These are phyloP conservation scores for Alternaria ventricosa DNA, from an alignment of 2,329 filamentous ascomycete species.

Conservation along the genomic window DNA sequence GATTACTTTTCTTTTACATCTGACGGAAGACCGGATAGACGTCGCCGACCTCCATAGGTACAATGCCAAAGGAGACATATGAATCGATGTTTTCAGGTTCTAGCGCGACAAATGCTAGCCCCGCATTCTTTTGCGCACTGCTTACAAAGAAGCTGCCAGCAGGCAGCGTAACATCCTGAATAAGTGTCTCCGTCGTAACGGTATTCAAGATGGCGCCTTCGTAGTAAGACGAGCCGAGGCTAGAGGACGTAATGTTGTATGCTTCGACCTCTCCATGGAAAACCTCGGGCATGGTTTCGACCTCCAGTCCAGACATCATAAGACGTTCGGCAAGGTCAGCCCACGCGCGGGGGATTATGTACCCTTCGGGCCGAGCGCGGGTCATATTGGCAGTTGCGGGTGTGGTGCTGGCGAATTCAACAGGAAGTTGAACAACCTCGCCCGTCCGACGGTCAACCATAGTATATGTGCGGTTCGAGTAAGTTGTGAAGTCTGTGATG, in stretches of 20 bases:
- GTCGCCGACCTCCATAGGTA: slow-evolving; percentile 46
- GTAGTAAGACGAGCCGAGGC: slow-evolving; percentile 39
- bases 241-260: slow-evolving; percentile 43
- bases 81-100: slow-evolving; percentile 49
- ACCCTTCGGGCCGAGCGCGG: slow-evolving; percentile 40
- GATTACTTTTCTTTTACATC: slow-evolving; percentile 5
- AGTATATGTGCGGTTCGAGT: slow-evolving; percentile 39
- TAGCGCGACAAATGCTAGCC: slow-evolving; percentile 46
- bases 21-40: slow-evolving; percentile 43
- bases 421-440: slow-evolving; percentile 40
- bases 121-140: slow-evolving; percentile 48
- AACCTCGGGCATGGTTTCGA: slow-evolving; percentile 34
- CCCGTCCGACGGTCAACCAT: slow-evolving; percentile 44
- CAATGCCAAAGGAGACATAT: slow-evolving; percentile 47
- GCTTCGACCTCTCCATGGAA: slow-evolving; percentile 42
- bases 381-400: slow-evolving; percentile 46
- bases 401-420: slow-evolving; percentile 45
- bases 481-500: slow-evolving; percentile 39
- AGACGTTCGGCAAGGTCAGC: slow-evolving; percentile 43
- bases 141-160: slow-evolving; percentile 44
- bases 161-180: slow-evolving; percentile 35
- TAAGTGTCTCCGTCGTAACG: slow-evolving; percentile 36
- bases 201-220: slow-evolving; percentile 44
- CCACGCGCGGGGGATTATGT: slow-evolving; percentile 48
- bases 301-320: slow-evolving; percentile 40